Percentiles rank a stretch among this genome's conserved stretches.
These are phyloP conservation scores for Paramyrothecium sp. DNA, from an alignment of 2,329 filamentous ascomycete genomes.

Conservation along the genomic window DNA sequence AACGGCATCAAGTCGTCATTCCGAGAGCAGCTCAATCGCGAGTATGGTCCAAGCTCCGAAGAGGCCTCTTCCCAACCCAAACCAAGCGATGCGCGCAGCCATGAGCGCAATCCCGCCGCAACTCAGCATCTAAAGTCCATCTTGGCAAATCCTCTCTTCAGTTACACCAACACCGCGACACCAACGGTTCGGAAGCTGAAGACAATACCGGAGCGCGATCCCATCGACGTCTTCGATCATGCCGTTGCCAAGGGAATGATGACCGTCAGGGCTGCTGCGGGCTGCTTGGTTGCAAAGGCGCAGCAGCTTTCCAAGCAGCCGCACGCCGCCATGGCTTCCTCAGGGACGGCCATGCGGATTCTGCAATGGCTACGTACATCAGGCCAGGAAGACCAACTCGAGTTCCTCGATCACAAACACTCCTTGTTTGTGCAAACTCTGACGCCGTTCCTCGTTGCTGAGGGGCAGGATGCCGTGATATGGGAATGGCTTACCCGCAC, in stretches of 20 bases:
- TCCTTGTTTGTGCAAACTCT: constrained; percentile 35
- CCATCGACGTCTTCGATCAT: constrained; percentile 55
- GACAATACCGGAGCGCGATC: constrained; percentile 31
- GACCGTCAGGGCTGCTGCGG: constrained; percentile 51
- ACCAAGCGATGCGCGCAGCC: constrained; percentile 12
- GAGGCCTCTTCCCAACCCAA: constrained; percentile 12
- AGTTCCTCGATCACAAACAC: constrained; percentile 40
- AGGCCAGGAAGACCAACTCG: constrained; percentile 43
- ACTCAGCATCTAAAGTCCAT: constrained; percentile 53
- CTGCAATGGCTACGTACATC: constrained; percentile 54
- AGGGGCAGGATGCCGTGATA: constrained; percentile 47
- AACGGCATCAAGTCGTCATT: constrained; percentile 57
- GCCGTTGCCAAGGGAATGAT: constrained; percentile 56
- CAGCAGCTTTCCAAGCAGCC: constrained; percentile 32
- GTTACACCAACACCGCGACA: constrained; percentile 24
- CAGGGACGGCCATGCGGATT: constrained; percentile 46
- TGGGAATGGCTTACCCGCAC: constrained; percentile 53
- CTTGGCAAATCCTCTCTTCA: constrained; percentile 56
- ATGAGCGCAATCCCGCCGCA: constrained; percentile 35
- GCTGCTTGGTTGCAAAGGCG: constrained; percentile 49
- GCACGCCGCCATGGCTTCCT: constrained; percentile 31
- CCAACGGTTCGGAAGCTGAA: constrained; percentile 13
- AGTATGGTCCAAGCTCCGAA: constrained; percentile 47
- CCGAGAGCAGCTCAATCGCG: constrained; percentile 55
- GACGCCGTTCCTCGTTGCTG: constrained; percentile 50